phyloP scores from a whole-genome alignment of 495 filamentous ascomycete species.

The Trichocladium uniseriatum region DNA sequence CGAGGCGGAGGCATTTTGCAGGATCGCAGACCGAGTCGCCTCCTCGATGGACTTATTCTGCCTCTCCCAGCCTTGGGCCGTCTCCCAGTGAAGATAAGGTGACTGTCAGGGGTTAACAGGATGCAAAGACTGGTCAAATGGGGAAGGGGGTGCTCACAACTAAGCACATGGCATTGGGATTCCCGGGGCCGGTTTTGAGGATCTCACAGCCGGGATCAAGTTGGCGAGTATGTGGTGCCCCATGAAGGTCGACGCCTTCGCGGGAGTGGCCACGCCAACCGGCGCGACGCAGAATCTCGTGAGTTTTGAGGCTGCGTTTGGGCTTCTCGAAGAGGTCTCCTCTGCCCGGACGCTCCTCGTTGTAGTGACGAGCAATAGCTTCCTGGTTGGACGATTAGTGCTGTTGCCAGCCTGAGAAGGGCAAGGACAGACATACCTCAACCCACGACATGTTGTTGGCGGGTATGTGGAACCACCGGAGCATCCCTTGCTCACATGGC shows the following conservation, averaged over 20 bases:
- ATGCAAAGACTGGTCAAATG: too few relatives aligned
- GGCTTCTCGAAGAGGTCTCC: slow-evolving; percentile 10
- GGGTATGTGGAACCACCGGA: slow-evolving; percentile 12
- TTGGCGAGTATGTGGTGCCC: slow-evolving; percentile 8
- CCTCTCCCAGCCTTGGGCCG: slow-evolving; percentile 3
- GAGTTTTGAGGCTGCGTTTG: slow-evolving; percentile 6
- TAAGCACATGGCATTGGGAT: slow-evolving; percentile 6
- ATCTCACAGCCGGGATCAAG: slow-evolving; percentile 5
- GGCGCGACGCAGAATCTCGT: slow-evolving; percentile 11
- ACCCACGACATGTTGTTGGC: slow-evolving; percentile 11
- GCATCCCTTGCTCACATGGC: slow-evolving; percentile 6
- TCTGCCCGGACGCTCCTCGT: slow-evolving; percentile 7
- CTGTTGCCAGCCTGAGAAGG: too few relatives aligned
- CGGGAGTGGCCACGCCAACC: slow-evolving; percentile 10
- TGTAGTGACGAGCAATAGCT: slow-evolving; percentile 12
- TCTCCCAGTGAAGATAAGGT: slow-evolving; percentile 14
- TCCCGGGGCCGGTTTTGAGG: neutral
- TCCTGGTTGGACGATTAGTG: slow-evolving; percentile 1
- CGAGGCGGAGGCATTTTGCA: neutral
- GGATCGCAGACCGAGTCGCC: slow-evolving; percentile 1
- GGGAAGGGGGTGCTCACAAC: neutral
- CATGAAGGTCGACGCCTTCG: slow-evolving; percentile 4
- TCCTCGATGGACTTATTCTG: slow-evolving; percentile 8
- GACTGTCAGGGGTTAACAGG: neutral
- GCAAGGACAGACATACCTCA: slow-evolving; percentile 2